Base-by-base conservation (phyloP, 192 early-diverging fungal species). In the Funneliformis mosseae region DNA sequence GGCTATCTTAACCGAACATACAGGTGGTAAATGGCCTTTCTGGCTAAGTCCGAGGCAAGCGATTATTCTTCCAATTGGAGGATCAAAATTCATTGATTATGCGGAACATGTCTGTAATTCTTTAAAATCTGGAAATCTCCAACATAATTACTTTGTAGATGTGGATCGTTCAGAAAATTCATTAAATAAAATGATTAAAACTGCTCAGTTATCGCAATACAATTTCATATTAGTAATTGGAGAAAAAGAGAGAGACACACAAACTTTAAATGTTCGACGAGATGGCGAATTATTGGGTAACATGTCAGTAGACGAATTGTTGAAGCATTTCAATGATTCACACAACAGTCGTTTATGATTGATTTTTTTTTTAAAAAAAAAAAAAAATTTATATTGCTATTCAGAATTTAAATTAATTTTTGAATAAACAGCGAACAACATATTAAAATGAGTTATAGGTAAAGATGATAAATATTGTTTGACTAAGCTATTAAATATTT, bases 1-100 rank as follows among this genome's bases (percentile, higher is more conserved):
- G 87, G 97, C 94, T n/a, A 95, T 98, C 50, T 83, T 98, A 72
- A 95, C 92, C 76, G 97, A 98, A 83, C 94, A 98, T 84, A 95
- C 93, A 76, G 92, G 86, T 16, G 97, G 97, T 25, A 89, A 88
- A 75, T 97, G 95, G 96, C 97, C 96, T 27, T 96, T 98, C 87
- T 98, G 97, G 97, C 82, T 97, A 10, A 94, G 89, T 64, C 97
- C 97, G 4, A 86, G 96, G 14, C 97, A 98, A 80, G 95, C 93
- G 1, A 89, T 97, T 27, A 91, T 98, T 10, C 89, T 97, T 70
- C 94, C 97, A 8, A 92, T 90, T 4, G 84, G 83, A 64, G 85
- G 85, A 21, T 71, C 80, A 8, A 87, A 89, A 21, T 88, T 94
- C 80, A 83, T 84, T 21, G 91, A 89, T 9, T 96, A 96, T 89